Conservation (phyloP, 208 protist genomes). For the Acanthamoeba castellanii region DNA sequence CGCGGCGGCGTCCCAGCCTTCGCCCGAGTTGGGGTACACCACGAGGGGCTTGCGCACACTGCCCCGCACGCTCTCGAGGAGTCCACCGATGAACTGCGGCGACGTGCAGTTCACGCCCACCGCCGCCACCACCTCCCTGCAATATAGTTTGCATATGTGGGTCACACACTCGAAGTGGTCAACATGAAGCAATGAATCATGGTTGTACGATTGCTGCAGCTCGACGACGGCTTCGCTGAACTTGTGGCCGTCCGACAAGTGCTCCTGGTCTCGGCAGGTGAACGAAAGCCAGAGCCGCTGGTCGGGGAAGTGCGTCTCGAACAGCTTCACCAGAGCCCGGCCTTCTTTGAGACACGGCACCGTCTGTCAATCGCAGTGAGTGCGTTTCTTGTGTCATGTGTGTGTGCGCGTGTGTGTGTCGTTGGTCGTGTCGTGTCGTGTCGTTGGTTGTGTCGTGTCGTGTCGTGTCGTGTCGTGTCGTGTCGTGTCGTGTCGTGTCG, state of each 20-base stretch:
- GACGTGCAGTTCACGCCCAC: constrained; percentile 62
- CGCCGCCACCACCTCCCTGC: constrained; percentile 5
- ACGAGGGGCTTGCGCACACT: constrained; percentile 1
- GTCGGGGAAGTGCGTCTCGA: constrained; percentile 15
- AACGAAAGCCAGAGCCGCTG: constrained; percentile 17
- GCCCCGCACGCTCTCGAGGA: background rate
- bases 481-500: no score
- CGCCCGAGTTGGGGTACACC: constrained; percentile 67
- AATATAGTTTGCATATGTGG: background rate
- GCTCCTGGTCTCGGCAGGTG: constrained; percentile 1
- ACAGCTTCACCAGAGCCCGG: constrained; percentile 34
- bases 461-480: no score
- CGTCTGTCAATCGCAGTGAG: background rate
- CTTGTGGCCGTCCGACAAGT: constrained; percentile 10
- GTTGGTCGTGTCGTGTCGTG: no score
- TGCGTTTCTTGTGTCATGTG: no score
- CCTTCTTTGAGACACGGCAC: constrained; percentile 29
- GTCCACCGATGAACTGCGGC: background rate
- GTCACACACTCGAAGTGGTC: background rate
- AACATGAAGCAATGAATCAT: background rate
- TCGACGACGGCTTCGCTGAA: background rate
- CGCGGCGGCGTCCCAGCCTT: constrained; percentile 37
- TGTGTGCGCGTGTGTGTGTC: no score
- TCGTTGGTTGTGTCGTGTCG: no score
- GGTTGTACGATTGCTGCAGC: background rate